phyloP scores from a whole-genome alignment of 1,284 basidiomycete genomes.

The Pterulicium gracile region DNA sequence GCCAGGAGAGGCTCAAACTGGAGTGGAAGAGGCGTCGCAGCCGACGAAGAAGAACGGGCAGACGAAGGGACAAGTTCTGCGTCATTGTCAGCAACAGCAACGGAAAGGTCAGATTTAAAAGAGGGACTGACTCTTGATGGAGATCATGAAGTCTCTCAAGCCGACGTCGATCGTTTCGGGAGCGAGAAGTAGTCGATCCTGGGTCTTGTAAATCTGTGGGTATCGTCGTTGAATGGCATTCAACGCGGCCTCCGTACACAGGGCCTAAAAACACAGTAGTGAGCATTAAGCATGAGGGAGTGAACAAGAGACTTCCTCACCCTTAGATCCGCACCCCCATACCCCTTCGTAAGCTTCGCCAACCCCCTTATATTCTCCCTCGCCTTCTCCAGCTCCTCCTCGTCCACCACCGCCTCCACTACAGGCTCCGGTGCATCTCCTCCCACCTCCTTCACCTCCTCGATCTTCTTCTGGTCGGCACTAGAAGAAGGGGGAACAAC shows the following conservation, averaged over 20 bases:
- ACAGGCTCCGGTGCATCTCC: background rate
- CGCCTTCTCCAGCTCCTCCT: conserved; percentile 22
- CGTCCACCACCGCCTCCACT: conserved; percentile 24
- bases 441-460: no score
- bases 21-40: conserved; percentile 74
- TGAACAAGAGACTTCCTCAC: conserved; percentile 33
- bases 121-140: conserved; percentile 75
- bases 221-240: conserved; percentile 95
- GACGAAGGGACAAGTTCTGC: conserved; percentile 90
- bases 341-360: conserved; percentile 91
- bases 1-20: conserved; percentile 82
- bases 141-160: conserved; percentile 94
- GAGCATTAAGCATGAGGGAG: conserved; percentile 4
- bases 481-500: conserved; percentile 14
- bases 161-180: conserved; percentile 83
- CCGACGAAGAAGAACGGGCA: conserved; percentile 79
- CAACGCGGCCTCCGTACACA: conserved; percentile 93
- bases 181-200: conserved; percentile 77
- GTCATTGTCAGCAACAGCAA: conserved; percentile 8
- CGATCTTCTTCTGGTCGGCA: background rate
- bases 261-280: conserved; percentile 43
- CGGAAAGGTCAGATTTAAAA: conserved; percentile 2
- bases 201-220: conserved; percentile 95
- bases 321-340: conserved; percentile 93
- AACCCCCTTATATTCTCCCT: conserved; percentile 53